phyloP scores from a whole-genome alignment of 768 basidiomycete species.

The Tephrocybe sp. region DNA sequence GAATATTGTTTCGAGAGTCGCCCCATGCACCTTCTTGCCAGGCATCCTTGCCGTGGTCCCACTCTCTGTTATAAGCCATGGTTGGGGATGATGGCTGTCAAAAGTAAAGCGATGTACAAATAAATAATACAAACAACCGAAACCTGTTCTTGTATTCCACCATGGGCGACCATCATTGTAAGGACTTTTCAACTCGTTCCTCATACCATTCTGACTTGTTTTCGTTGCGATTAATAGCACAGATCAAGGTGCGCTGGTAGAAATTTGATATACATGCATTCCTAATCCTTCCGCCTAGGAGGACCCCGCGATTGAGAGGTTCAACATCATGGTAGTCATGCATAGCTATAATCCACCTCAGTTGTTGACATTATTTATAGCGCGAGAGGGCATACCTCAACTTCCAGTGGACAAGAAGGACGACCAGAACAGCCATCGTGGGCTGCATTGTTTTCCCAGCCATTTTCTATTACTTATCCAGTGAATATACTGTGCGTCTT shows the following conservation, averaged over 20 bases:
- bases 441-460: constrained; percentile 68
- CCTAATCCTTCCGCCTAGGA: constrained; percentile 22
- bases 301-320: constrained; percentile 62
- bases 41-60: constrained; percentile 76
- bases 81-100: constrained; percentile 24
- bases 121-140: constrained; percentile 25
- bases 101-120: constrained; percentile 37
- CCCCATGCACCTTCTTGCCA: constrained; percentile 49
- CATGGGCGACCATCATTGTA: constrained; percentile 66
- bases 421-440: constrained; percentile 57
- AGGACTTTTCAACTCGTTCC: constrained; percentile 16
- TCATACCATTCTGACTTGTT: constrained; percentile 3
- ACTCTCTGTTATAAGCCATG: constrained; percentile 83
- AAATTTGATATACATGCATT: background rate
- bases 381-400: constrained; percentile 82
- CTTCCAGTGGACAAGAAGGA: constrained; percentile 76
- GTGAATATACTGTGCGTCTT: constrained; percentile 38
- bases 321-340: constrained; percentile 43
- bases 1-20: constrained; percentile 39
- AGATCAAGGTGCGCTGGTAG: constrained; percentile 46
- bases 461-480: constrained; percentile 47
- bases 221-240: constrained; percentile 36
- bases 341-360: background rate
- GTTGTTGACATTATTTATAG: constrained; percentile 33
- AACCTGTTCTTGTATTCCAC: constrained; percentile 28